These are phyloP conservation scores for Picocystis sp. DNA, from an alignment of 163 green algal genomes.

Conservation along the genomic window DNA sequence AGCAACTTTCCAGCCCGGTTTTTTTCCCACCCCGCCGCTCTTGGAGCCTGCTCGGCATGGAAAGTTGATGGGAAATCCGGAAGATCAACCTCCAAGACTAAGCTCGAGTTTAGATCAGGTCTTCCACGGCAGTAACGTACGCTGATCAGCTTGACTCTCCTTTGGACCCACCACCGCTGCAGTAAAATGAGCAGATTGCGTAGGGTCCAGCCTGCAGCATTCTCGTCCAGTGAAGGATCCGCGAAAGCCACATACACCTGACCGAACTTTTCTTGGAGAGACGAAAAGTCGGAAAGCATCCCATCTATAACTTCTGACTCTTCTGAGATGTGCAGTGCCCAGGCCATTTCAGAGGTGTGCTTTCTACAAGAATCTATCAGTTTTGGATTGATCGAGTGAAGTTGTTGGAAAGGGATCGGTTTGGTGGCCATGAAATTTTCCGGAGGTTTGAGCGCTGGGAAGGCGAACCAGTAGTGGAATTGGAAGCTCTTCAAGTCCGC, in stretches of 20 bases:
- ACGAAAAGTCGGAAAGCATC: too few species aligned
- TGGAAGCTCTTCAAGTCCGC: constrained; percentile 78
- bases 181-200: constrained; percentile 67
- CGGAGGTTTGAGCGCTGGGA: constrained; percentile 59
- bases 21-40: constrained; percentile 7
- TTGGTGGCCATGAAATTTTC: constrained; percentile 1
- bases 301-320: too few species aligned
- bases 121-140: constrained; percentile 24
- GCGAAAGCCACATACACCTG: constrained; percentile 32
- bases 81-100: constrained; percentile 21
- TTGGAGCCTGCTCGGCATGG: constrained; percentile 10
- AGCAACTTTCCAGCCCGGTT: neutral
- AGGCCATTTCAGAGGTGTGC: too few species aligned
- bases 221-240: constrained; percentile 24
- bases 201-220: constrained; percentile 56
- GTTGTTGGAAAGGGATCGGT: neutral
- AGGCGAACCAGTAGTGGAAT: constrained; percentile 74
- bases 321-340: too few species aligned
- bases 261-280: neutral
- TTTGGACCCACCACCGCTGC: constrained; percentile 24
- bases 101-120: constrained; percentile 14
- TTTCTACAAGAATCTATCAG: too few species aligned
- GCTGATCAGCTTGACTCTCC: constrained; percentile 39
- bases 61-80: constrained; percentile 10
- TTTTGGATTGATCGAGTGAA: too few species aligned